Base-by-base conservation (phyloP, 2,329 filamentous ascomycete genomes). In the Aspergillus spinulosporus region DNA sequence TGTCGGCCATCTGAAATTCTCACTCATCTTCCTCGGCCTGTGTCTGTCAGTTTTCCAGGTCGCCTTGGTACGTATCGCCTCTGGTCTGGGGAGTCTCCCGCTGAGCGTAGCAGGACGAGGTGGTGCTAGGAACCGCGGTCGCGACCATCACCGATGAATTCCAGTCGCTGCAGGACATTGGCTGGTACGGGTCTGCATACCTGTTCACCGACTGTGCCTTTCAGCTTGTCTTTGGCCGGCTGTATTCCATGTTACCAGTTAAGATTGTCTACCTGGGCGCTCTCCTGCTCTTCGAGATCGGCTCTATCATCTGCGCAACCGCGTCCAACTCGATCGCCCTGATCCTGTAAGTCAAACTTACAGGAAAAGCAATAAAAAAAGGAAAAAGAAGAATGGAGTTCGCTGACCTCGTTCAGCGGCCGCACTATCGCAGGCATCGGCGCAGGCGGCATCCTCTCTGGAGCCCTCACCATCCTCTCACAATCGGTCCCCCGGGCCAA, bases 141-240 rank as follows among this genome's bases (percentile, higher is more conserved):
- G 69, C 70, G 7, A 64, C 64, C 34, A 72, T 73, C 36, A 72
- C 70, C 6, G 66, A 72, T 56, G 52, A 69, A 32, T 73, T 72
- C 59, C 59, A 69, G 26, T 60, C 42, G 26, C 47, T 56, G 11
- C 43, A 40, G 6, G 49, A 57, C 12, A 47, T 50, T 3, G 50
- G 50, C 15, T 57, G 55, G 55, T 57, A 57, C 29, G 55, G 26
- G 4, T 45, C 37, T 2, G 55, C 50, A 4, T 50, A 53, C 21
- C 40, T 50, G 8, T 32, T 54, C 11, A 57, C 55, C 4, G 49
- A 45, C 39, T 53, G 55, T 21, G 39, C 39, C 2, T 45, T 49
- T 14, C 44, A 53, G 15, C 47, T 53, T 15, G n/a, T 53, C 3
- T 57, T 29, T 8, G 55, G 50, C 12, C 52, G 52, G 28, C 31